Percentiles rank a stretch among this genome's conserved stretches.
These are phyloP conservation scores for Mycena capillaripes DNA, from an alignment of 768 basidiomycete genomes.

Conservation along the genomic window DNA sequence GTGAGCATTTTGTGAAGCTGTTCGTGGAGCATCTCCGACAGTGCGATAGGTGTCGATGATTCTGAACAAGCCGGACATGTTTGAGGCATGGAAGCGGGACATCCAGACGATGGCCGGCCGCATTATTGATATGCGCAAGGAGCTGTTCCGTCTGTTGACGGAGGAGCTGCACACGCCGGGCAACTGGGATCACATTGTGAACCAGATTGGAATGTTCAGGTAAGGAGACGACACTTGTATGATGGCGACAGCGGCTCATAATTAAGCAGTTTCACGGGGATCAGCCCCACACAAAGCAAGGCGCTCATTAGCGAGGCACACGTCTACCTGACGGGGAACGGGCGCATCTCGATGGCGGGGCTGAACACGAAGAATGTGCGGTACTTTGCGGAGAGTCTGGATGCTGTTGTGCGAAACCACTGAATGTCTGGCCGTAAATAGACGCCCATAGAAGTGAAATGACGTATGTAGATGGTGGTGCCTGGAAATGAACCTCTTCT, in stretches of 20 bases:
- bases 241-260: slow-evolving; percentile 9
- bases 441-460: neutral
- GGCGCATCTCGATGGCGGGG: slow-evolving; percentile 96
- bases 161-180: slow-evolving; percentile 90
- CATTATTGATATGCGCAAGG: slow-evolving; percentile 92
- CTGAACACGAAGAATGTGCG: slow-evolving; percentile 84
- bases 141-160: slow-evolving; percentile 80
- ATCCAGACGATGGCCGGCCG: slow-evolving; percentile 93
- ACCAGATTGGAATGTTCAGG: slow-evolving; percentile 99
- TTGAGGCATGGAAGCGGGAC: slow-evolving; percentile 91
- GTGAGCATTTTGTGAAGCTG: slow-evolving; percentile 58
- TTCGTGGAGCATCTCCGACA: neutral
- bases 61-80: slow-evolving; percentile 79
- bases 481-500: slow-evolving; percentile 11
- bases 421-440: slow-evolving; percentile 12
- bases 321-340: slow-evolving; percentile 89
- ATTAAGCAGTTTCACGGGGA: slow-evolving; percentile 82
- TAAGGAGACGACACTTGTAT: slow-evolving; percentile 44
- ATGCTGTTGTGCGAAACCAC: slow-evolving; percentile 71
- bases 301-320: slow-evolving; percentile 80
- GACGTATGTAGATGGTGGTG: slow-evolving; percentile 5
- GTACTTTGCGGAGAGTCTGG: slow-evolving; percentile 80
- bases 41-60: slow-evolving; percentile 80
- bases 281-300: slow-evolving; percentile 75
- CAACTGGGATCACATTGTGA: slow-evolving; percentile 95